These are phyloP conservation scores for Mycena filopes DNA, from an alignment of 768 basidiomycete genomes.

Conservation along the genomic window DNA sequence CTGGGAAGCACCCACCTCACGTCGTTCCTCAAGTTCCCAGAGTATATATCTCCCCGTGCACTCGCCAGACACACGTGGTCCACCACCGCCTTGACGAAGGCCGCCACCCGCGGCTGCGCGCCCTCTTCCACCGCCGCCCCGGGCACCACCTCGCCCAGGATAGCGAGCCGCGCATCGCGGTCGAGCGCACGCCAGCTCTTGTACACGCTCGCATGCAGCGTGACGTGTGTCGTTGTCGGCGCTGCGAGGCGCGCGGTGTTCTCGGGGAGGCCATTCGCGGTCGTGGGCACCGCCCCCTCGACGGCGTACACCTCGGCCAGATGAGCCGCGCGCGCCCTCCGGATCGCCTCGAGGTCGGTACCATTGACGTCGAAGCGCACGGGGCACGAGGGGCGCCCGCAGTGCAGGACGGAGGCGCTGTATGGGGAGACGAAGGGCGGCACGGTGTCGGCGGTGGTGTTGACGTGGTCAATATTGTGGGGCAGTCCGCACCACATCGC, in stretches of 20 bases:
- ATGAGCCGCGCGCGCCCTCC: constrained; percentile 28
- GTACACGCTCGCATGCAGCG: constrained; percentile 25
- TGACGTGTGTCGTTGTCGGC: constrained; percentile 25
- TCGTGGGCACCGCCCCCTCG: constrained; percentile 12
- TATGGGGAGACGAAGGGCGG: constrained; percentile 29
- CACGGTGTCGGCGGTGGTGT: constrained; percentile 22
- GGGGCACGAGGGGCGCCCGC: constrained; percentile 18
- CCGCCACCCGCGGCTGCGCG: constrained; percentile 7
- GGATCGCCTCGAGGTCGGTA: constrained; percentile 8
- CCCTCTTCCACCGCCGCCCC: constrained; percentile 2
- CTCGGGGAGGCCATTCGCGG: constrained; percentile 26
- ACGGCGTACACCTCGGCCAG: constrained; percentile 26
- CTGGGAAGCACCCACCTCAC: constrained; percentile 29
- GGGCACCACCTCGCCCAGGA: constrained; percentile 10
- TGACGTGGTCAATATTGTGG: background rate
- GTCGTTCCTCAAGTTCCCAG: background rate
- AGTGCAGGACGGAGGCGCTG: constrained; percentile 29
- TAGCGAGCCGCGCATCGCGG: constrained; percentile 10
- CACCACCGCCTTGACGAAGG: constrained; percentile 1
- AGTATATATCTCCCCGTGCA: constrained; percentile 26
- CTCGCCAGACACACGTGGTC: constrained; percentile 25
- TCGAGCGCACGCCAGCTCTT: constrained; percentile 31
- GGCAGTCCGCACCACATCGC: constrained; percentile 20
- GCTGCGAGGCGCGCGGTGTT: constrained; percentile 30
- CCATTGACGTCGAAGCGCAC: constrained; percentile 29